Base-by-base conservation (phyloP, 2,329 filamentous ascomycete species). In the Sordariomycetes sp. region DNA sequence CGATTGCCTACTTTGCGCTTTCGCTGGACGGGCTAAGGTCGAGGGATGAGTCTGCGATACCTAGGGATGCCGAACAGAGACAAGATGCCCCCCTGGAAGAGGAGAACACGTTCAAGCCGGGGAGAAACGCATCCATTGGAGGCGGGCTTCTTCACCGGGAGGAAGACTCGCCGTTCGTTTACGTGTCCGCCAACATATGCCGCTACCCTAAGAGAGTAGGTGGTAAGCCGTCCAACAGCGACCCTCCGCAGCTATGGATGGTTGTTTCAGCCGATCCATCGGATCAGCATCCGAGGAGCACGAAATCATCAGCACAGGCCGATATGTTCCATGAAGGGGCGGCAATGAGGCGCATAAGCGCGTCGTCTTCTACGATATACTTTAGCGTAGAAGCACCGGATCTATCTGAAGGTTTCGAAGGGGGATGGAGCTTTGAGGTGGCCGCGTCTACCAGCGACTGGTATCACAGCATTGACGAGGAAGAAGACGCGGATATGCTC, bases 121-220 rank as follows among this genome's bases (percentile, higher is more conserved):
- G 24, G 24, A 20, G 20, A 24, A 50, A 50, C 20, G n/a, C 55
- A 2, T 52, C 48, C n/a, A n/a, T n/a, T 7, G 17, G 51, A 36
- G 51, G 50, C 20, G 36, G 52, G 10, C 25, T 57, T 17, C 25
- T 48, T 35, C 20, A n/a, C 15, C 51, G 56, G 36, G 36, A 57
- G 32, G 28, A 25, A 15, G 28, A 10, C 3, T 39, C 53, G 24
- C 51, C 35, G 4, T 80, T 72, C 1, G 74, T 97, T 2, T 96
- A 87, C 68, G 78, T 99, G 57, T 90, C 90, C 2, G 83, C 90
- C 51, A 97, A 90, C 62, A 91, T 89, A 1, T 99, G 94, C 69
- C 70, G 81, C 28, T 90, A 95, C 64, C 94, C 92, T 13, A 67
- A 70, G 22, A 74, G 77, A 10, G 39, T 48, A 15, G 50, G 52